Conservation (phyloP, 495 filamentous ascomycete genomes). For the Tuber borchii region DNA sequence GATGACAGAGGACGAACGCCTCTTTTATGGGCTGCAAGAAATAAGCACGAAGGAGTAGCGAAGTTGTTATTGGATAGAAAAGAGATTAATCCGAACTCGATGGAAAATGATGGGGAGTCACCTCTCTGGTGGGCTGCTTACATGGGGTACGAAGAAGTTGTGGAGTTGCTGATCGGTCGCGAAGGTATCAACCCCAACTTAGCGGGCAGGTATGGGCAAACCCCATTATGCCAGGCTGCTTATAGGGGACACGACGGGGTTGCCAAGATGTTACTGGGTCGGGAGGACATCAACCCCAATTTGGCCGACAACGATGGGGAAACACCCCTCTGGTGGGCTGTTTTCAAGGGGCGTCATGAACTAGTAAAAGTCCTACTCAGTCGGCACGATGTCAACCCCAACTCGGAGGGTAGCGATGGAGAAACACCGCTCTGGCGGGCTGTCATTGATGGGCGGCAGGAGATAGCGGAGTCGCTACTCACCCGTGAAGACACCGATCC, state of each 20-base stretch:
- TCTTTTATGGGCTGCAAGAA: background rate
- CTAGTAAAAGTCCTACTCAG: background rate
- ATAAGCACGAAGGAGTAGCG: background rate
- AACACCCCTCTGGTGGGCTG: constrained; percentile 5
- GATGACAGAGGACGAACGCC: background rate
- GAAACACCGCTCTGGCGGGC: constrained; percentile 1
- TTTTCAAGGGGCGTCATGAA: background rate
- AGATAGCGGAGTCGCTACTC: background rate
- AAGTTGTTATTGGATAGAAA: background rate
- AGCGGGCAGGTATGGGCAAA: background rate
- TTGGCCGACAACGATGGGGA: constrained; percentile 1
- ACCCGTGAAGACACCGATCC: background rate
- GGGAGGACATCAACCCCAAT: background rate
- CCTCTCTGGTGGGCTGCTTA: constrained; percentile 2
- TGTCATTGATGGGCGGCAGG: background rate
- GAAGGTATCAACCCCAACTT: constrained; percentile 1
- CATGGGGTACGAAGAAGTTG: background rate
- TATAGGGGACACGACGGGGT: constrained; percentile 1
- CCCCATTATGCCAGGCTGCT: background rate
- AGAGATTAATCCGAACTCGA: background rate
- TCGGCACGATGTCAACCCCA: background rate
- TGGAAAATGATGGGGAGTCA: background rate
- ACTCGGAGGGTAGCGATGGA: background rate
- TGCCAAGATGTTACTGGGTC: background rate
- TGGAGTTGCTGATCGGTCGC: constrained; percentile 2